These are phyloP conservation scores for Mycena haematopus DNA, from an alignment of 768 basidiomycete species.

Conservation along the genomic window DNA sequence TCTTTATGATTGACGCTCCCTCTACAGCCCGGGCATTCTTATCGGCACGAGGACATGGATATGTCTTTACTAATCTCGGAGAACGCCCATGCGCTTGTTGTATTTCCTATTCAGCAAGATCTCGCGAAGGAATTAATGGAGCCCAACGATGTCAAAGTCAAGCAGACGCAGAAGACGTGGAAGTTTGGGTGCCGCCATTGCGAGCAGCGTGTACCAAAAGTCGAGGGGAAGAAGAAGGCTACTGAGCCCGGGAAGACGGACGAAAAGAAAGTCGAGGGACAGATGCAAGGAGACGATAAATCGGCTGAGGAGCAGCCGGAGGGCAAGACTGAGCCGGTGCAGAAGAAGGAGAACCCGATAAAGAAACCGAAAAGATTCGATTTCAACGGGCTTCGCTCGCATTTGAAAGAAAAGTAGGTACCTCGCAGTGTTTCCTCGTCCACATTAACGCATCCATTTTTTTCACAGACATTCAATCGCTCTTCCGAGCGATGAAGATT, in stretches of 20 bases:
- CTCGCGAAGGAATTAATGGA: conserved; percentile 32
- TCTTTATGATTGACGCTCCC: background rate
- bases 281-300: background rate
- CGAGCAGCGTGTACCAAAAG: conserved; percentile 16
- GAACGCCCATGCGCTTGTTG: conserved; percentile 30
- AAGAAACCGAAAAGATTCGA: conserved; percentile 41
- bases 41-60: conserved; percentile 63
- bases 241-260: background rate
- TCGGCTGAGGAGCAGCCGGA: conserved; percentile 7
- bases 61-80: conserved; percentile 40
- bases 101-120: conserved; percentile 31
- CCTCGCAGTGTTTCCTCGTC: background rate
- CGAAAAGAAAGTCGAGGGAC: background rate
- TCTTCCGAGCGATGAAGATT: conserved; percentile 26
- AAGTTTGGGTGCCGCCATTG: conserved; percentile 66
- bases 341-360: conserved; percentile 22
- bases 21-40: conserved; percentile 62
- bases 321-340: conserved; percentile 17
- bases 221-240: conserved; percentile 15
- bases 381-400: conserved; percentile 67
- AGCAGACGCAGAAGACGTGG: conserved; percentile 39
- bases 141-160: conserved; percentile 30
- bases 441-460: conserved; percentile 18
- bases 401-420: conserved; percentile 66
- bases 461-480: conserved; percentile 20